Conservation (phyloP, 306 rosid genomes). For the Spatholobus suberectus region DNA sequence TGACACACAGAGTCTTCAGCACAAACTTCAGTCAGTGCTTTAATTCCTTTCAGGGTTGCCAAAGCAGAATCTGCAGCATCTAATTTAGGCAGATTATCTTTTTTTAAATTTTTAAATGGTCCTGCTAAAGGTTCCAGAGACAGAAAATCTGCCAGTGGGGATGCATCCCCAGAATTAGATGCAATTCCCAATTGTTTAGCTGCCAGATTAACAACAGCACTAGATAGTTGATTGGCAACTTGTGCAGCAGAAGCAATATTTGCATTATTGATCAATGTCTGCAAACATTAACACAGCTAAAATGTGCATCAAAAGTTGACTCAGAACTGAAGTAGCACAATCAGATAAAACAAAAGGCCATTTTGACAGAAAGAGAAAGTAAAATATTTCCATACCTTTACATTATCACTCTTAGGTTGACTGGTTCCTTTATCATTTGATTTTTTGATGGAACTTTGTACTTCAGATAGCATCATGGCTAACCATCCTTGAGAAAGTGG, state of each 20-base stretch:
- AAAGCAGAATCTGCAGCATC: slow-evolving; percentile 94
- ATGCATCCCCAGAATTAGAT: slow-evolving; percentile 59
- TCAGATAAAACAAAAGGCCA: slow-evolving; percentile 30
- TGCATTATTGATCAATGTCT: slow-evolving; percentile 85
- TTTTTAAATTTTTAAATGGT: slow-evolving; percentile 69
- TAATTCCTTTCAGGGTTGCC: slow-evolving; percentile 92
- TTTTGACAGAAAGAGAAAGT: background rate
- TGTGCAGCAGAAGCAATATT: slow-evolving; percentile 80
- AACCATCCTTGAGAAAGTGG: slow-evolving; percentile 96
- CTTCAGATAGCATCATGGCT: slow-evolving; percentile 73
- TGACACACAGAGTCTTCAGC: slow-evolving; percentile 63
- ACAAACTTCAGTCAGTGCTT: slow-evolving; percentile 87
- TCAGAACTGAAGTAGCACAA: slow-evolving; percentile 35
- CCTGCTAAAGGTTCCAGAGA: slow-evolving; percentile 79
- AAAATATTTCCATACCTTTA: slow-evolving; percentile 67
- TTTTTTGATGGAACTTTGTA: slow-evolving; percentile 59
- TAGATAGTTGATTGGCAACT: slow-evolving; percentile 74
- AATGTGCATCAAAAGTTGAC: slow-evolving; percentile 29
- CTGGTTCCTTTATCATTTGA: slow-evolving; percentile 63
- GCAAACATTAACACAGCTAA: slow-evolving; percentile 55
- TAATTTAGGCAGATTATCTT: slow-evolving; percentile 69
- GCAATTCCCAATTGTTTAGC: slow-evolving; percentile 61
- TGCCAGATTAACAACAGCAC: slow-evolving; percentile 85
- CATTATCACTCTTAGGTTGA: slow-evolving; percentile 70
- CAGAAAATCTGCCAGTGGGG: slow-evolving; percentile 80